Evolutionary conservation across 768 basidiomycete genomes (phyloP), one percentile per base, ranked within the genome.

Genomic region (Hebeloma cylindrosporum): DNA sequence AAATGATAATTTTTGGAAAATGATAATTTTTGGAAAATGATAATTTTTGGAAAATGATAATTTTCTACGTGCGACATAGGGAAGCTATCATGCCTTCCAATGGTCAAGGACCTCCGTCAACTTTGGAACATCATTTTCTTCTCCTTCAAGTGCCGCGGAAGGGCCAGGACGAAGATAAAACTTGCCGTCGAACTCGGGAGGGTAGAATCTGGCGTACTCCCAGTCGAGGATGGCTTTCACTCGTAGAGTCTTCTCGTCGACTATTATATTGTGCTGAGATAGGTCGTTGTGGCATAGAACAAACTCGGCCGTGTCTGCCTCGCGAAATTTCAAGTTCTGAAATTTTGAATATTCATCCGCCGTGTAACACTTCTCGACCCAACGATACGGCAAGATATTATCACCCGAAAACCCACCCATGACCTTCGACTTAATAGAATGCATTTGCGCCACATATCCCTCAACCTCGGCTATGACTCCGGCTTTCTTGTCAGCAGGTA

Each of bases 201-300:
- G 45, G 9, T 40, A 40, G 22, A 47, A 47, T 5, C 45, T 31
- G 13, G 45, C 38, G 25, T 47, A 47, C 26, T 47, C 45, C 45
- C 45, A 40, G 32, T 47, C 39, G 18, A 47, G 6, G 14, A 40
- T 40, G 9, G 45, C 45, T 6, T 33, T 47, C 14, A 47, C 27
- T 28, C 35, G 33, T 10, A 40, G 35, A 1, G 45, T 47, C 11
- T 17, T 23, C 26, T 27, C 38, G 17, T 47, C 39, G 11, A 47
- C 37, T 7, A 46, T 21, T 5, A 42, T 42, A 14, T 42, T 42
- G 40, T 32, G 30, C 29, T 42, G 40, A 7, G 40, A 42, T 14
- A 42, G 29, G 25, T 42, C 40, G n/a, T 42, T 42, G 29, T 42
- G 40, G 40, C 40, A 42, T 2, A 42, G 13, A 11, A 42, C 40